Evolutionary conservation across 192 early-diverging fungal species (phyloP), one percentile per base, ranked within the genome.

Genomic region (Jimgerdemannia lactiflua): DNA sequence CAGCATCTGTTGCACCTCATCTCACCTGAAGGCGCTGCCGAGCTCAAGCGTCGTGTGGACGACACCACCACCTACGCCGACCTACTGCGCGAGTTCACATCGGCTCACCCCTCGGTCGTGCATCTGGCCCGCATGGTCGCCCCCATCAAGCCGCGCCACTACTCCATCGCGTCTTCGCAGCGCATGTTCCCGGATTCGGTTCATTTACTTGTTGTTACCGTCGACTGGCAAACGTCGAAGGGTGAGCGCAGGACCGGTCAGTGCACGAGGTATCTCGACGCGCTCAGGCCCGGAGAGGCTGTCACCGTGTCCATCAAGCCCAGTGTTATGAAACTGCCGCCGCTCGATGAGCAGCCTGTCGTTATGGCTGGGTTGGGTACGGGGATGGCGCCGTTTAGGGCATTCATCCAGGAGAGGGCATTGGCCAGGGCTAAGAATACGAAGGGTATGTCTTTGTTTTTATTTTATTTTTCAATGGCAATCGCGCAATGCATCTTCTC

Each of bases 351-450:
- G 44, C 92, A 94, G 73, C 97, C 97, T 63, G 94, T 98, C 41
- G 94, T 98, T 77, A 97, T 98, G 96, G 92, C 97, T 42, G 97
- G 97, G 75, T 89, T 98, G 40, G 97, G 97, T 74, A 98, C 97
- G 4, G 97, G 97, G 73, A 98, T 98, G 97, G 97, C 97, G 29
- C 97, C 97, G 11, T 98, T 98, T 92, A 92, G 97, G 69, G 96
- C 97, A 1, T 98, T 98, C 71, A 94, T 98, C 79, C 93, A 98
- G 80, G 97, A 97, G 84, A 93, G 97, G 71, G 91, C 90, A 14
- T 89, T 93, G 83, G 89, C 89, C 72, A 92, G 92, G 83, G 80
- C 89, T 42, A 80, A 91, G 71, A 95, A 95, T 70, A 83, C 85
- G 19, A 81, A 93, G 10, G 49, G 49, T 59, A 59, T 10, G 14